Conservation (phyloP, 371 early-diverging fungal genomes). For the Rhizomucor miehei region DNA sequence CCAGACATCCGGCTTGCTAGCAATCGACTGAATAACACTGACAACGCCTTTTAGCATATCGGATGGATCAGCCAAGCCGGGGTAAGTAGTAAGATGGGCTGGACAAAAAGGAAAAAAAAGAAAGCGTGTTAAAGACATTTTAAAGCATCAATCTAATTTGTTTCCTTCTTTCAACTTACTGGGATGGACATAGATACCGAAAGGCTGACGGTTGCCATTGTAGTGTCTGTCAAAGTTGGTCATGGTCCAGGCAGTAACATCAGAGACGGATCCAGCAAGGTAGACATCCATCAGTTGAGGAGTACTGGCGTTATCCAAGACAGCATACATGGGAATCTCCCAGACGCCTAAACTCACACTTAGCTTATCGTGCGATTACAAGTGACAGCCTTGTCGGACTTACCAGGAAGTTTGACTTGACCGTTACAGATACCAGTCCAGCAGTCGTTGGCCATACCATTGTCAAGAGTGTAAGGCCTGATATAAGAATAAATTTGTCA, state of each 20-base stretch:
- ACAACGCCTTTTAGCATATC: conserved; percentile 34
- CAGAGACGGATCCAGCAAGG: conserved; percentile 47
- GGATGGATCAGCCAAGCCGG: conserved; percentile 35
- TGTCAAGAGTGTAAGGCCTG: conserved; percentile 73
- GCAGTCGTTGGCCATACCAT: conserved; percentile 72
- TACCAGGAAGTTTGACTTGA: conserved; percentile 51
- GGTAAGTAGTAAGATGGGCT: conserved; percentile 34
- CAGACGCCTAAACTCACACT: conserved; percentile 38
- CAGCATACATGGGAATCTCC: conserved; percentile 72
- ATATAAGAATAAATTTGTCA: not conserved
- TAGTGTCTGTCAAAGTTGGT: conserved; percentile 66
- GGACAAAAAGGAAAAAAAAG: conserved; percentile 14
- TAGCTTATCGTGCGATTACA: not conserved
- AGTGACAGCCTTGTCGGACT: not conserved
- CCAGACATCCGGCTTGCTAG: conserved; percentile 61
- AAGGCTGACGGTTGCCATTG: conserved; percentile 63
- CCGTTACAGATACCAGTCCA: conserved; percentile 58
- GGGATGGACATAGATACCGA: conserved; percentile 63
- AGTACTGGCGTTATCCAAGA: conserved; percentile 35
- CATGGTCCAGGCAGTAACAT: conserved; percentile 51
- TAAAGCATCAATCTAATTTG: too few species aligned
- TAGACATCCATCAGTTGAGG: conserved; percentile 72
- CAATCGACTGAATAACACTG: conserved; percentile 48
- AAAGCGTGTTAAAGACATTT: conserved; percentile 7
- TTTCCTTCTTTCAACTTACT: conserved; percentile 26